These are phyloP conservation scores for Populus hybrid DNA, from an alignment of 441 rosid species.

Conservation along the genomic window DNA sequence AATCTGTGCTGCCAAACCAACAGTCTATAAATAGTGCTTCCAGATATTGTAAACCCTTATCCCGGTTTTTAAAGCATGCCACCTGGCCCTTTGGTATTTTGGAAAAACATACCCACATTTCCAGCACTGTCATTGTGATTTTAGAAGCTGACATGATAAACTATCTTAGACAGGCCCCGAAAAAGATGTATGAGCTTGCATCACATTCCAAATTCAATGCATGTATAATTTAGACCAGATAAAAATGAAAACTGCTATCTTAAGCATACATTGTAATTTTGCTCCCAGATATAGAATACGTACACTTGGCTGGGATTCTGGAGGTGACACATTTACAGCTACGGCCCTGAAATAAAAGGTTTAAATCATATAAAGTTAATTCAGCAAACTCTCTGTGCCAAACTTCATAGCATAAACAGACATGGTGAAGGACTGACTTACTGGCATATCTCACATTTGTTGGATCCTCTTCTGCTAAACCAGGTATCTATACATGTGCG, in stretches of 20 bases:
- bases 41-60: not conserved
- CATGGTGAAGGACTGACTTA: constrained; percentile 36
- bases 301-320: constrained; percentile 64
- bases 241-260: constrained; percentile 3
- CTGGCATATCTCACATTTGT: constrained; percentile 94
- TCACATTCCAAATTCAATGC: not conserved
- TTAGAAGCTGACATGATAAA: not conserved
- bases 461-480: constrained; percentile 80
- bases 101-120: not conserved
- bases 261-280: constrained; percentile 7
- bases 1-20: not conserved
- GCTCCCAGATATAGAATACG: constrained; percentile 29
- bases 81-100: not conserved
- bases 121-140: not conserved
- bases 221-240: constrained; percentile 2
- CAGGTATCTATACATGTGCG: constrained; percentile 79
- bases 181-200: constrained; percentile 3
- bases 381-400: not conserved
- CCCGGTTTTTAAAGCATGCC: not conserved
- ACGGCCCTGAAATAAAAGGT: constrained; percentile 47
- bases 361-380: constrained; percentile 7
- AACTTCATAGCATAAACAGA: not conserved
- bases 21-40: not conserved
- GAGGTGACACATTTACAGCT: constrained; percentile 67
- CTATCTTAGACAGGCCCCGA: not conserved